phyloP scores from a whole-genome alignment of 108 stramenopile genomes.

The Craspedostauros australis region DNA sequence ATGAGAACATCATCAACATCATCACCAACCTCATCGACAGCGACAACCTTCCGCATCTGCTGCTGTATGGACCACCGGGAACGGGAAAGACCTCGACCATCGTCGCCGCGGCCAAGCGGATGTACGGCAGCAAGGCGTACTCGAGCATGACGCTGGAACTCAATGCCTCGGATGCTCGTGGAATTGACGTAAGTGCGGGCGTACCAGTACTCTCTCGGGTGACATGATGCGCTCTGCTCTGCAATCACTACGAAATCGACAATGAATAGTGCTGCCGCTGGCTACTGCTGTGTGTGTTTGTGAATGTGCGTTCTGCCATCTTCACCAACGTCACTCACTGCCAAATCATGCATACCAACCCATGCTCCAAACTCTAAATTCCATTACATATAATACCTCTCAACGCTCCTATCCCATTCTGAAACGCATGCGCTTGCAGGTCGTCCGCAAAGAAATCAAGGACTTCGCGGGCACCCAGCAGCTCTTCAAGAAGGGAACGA shows the following conservation, averaged over 20 bases:
- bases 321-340: too few species aligned
- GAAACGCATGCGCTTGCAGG: too few species aligned
- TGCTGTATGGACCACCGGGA: slow-evolving; percentile 91
- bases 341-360: too few species aligned
- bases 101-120: slow-evolving; percentile 88
- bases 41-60: slow-evolving; percentile 87
- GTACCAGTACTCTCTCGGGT: too few species aligned
- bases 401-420: too few species aligned
- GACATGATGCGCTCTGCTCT: too few species aligned
- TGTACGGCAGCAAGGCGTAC: slow-evolving; percentile 82
- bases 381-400: too few species aligned
- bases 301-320: slow-evolving; percentile 31
- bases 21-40: slow-evolving; percentile 79
- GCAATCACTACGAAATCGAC: background rate
- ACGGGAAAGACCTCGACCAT: slow-evolving; percentile 92
- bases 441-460: slow-evolving; percentile 94
- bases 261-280: background rate
- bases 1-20: slow-evolving; percentile 86
- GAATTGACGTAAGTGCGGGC: slow-evolving; percentile 54
- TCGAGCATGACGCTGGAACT: slow-evolving; percentile 88
- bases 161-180: slow-evolving; percentile 81
- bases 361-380: too few species aligned
- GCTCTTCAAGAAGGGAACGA: slow-evolving; percentile 79
- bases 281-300: background rate
- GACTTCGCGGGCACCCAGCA: slow-evolving; percentile 92